phyloP scores from a whole-genome alignment of 1,139 yeast species.

The Scheffersomyces lignicola region DNA sequence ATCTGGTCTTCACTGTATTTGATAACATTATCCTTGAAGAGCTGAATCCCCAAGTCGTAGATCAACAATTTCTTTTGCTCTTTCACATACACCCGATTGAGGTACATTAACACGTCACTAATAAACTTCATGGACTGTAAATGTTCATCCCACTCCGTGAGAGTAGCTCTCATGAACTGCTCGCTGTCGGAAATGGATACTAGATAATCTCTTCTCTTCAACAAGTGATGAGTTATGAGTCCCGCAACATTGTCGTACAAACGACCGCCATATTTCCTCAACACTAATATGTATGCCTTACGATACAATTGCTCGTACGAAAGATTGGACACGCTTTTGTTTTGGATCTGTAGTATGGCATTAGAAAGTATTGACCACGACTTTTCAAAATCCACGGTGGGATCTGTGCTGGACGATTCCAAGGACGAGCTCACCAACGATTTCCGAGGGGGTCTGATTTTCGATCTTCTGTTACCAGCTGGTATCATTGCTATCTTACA shows the following conservation, averaged over 20 bases:
- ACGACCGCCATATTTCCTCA: conserved; percentile 69
- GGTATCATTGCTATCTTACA: conserved; percentile 28
- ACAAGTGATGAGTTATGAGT: conserved; percentile 53
- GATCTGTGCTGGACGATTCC: conserved; percentile 16
- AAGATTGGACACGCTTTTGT: conserved; percentile 69
- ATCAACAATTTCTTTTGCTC: conserved; percentile 67
- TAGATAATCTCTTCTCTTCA: conserved; percentile 24
- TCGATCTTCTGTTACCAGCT: conserved; percentile 50
- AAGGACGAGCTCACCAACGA: conserved; percentile 31
- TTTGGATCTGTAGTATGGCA: conserved; percentile 77
- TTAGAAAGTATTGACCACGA: conserved; percentile 72
- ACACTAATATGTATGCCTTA: conserved; percentile 75
- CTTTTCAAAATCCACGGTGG: conserved; percentile 58
- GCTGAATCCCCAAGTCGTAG: conserved; percentile 71
- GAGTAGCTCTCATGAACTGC: conserved; percentile 48
- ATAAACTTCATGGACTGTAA: conserved; percentile 74
- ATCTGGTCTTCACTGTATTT: conserved; percentile 47
- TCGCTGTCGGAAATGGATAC: conserved; percentile 22
- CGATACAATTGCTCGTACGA: conserved; percentile 87
- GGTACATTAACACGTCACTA: conserved; percentile 84
- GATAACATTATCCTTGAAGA: conserved; percentile 50
- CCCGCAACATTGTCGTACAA: conserved; percentile 64
- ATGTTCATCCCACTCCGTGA: conserved; percentile 73
- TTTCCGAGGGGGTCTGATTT: conserved; percentile 74
- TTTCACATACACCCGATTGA: conserved; percentile 80